phyloP scores from a whole-genome alignment of 495 filamentous ascomycete species.

The Aspergillus ostianus region DNA sequence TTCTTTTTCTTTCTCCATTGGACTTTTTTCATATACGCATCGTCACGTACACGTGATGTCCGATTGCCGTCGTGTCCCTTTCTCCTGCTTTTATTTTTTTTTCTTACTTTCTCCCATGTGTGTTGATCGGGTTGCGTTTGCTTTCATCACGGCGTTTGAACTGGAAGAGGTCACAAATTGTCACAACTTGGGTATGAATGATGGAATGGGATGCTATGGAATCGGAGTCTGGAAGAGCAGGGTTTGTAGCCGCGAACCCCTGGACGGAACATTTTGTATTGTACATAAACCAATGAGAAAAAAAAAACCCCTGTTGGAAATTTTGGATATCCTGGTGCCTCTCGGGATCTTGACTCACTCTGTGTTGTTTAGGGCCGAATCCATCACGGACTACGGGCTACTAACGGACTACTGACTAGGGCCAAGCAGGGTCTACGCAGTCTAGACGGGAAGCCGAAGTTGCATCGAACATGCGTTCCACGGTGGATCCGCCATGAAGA shows the following conservation, averaged over 20 bases:
- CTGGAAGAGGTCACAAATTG: constrained; percentile 35
- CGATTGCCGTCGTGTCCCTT: constrained; percentile 6
- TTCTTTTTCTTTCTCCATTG: constrained; percentile 11
- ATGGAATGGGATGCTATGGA: constrained; percentile 15
- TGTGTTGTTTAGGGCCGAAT: no score
- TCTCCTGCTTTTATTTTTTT: not conserved
- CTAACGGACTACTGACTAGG: not conserved
- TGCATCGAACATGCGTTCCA: no score
- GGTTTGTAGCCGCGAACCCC: not conserved
- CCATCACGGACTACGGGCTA: not conserved
- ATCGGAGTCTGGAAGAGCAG: constrained; percentile 14
- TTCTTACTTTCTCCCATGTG: not conserved
- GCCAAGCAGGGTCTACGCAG: not conserved
- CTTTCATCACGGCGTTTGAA: constrained; percentile 24
- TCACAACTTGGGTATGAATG: constrained; percentile 23
- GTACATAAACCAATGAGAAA: constrained; percentile 28
- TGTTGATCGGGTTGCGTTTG: not conserved
- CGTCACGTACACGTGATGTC: constrained; percentile 1
- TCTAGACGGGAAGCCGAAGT: not conserved
- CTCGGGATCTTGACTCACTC: not conserved
- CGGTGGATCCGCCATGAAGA: not conserved
- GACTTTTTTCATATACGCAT: constrained; percentile 2
- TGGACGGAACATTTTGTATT: constrained; percentile 18
- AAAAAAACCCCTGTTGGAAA: constrained; percentile 7
- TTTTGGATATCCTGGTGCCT: constrained; percentile 1